Evolutionary conservation across 192 early-diverging fungal genomes (phyloP).

Genomic region (Podila epicladia): DNA sequence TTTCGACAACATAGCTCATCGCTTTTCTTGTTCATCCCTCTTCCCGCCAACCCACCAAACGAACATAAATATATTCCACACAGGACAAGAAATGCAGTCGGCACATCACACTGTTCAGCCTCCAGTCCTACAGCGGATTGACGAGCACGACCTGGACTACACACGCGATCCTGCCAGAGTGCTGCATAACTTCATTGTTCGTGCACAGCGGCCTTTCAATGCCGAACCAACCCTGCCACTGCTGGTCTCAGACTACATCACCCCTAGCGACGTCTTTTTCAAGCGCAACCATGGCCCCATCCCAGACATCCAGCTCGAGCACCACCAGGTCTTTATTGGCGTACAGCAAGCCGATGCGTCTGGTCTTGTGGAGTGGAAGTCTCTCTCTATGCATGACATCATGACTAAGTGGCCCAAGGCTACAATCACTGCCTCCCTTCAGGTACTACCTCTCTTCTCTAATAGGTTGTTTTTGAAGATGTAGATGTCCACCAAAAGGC

Average conservation of each 20-base stretch:
- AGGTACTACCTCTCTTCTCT: background rate
- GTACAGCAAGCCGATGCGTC: slow-evolving; percentile 7
- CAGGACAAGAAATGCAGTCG: background rate
- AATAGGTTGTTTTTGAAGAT: background rate
- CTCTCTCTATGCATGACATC: slow-evolving; percentile 11
- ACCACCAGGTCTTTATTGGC: slow-evolving; percentile 70
- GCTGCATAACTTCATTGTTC: slow-evolving; percentile 66
- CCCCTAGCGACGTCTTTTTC: slow-evolving; percentile 80
- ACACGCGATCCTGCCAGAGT: slow-evolving; percentile 77
- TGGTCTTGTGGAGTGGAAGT: slow-evolving; percentile 4
- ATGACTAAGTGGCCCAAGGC: slow-evolving; percentile 29
- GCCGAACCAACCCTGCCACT: slow-evolving; percentile 76
- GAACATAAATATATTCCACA: too few species aligned
- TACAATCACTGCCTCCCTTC: slow-evolving; percentile 16
- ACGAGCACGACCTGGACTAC: slow-evolving; percentile 48
- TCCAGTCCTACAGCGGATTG: background rate
- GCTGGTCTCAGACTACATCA: slow-evolving; percentile 74
- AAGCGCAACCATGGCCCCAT: slow-evolving; percentile 93
- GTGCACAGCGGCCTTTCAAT: slow-evolving; percentile 78
- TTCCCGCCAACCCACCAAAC: background rate
- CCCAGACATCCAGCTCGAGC: slow-evolving; percentile 68
- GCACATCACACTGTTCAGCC: background rate
- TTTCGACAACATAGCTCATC: background rate
- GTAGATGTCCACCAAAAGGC: background rate
- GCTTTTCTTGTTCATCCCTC: background rate